A percentile compares a stretch with the other conserved stretches of the same genome.
phyloP scores from a whole-genome alignment of 345 rosid genomes.

The Citrus mangshanensis region DNA sequence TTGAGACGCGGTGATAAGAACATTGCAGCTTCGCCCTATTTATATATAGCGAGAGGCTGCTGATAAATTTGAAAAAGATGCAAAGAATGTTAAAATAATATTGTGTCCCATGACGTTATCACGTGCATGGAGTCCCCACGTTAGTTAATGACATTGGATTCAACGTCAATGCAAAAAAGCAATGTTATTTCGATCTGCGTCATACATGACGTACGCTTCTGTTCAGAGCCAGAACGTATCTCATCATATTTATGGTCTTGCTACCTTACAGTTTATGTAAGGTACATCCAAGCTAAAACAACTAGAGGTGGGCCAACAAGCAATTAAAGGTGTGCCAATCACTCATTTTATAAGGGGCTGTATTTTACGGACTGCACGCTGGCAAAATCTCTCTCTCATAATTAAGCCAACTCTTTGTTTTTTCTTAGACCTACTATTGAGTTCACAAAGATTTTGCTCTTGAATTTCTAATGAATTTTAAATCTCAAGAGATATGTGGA shows the following conservation, averaged over 20 bases:
- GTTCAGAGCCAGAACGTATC: too few species aligned
- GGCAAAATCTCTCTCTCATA: too few species aligned
- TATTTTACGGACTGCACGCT: too few species aligned
- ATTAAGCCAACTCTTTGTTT: background rate
- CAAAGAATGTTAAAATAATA: background rate
- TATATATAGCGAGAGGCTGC: background rate
- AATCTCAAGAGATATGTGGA: too few species aligned
- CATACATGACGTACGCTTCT: background rate
- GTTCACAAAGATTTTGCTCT: background rate
- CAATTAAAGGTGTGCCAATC: too few species aligned
- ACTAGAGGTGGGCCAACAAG: too few species aligned
- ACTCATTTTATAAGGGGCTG: too few species aligned
- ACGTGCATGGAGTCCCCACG: conserved; percentile 3
- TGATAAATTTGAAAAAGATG: background rate
- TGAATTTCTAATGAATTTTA: too few species aligned
- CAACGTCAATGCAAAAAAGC: too few species aligned
- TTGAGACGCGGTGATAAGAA: background rate
- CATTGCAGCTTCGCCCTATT: background rate
- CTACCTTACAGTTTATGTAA: too few species aligned
- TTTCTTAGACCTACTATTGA: background rate
- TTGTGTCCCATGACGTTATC: background rate
- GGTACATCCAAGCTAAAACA: too few species aligned
- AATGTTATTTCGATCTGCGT: background rate
- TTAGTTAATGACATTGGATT: background rate
- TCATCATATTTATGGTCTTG: background rate